Percentiles rank a stretch among this genome's conserved stretches.
Evolutionary conservation across 345 rosid genomes (phyloP).

Genomic region (Eucalyptus sp.): DNA sequence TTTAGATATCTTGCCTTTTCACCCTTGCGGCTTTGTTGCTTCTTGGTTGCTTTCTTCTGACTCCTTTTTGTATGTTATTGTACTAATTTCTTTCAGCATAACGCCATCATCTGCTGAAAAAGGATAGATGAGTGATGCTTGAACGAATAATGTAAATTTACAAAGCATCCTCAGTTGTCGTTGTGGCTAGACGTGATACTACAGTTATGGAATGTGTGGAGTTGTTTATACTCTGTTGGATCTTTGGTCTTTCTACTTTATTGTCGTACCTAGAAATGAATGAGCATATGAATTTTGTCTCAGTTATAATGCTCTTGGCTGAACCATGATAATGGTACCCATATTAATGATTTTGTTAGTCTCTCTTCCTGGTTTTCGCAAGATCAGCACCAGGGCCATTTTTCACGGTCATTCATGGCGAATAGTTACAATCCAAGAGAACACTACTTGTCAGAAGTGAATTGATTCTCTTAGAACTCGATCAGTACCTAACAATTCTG

Average conservation of each 20-base stretch:
- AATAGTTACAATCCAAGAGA: neutral
- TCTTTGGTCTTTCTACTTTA: neutral
- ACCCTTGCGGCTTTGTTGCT: neutral
- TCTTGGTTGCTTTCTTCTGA: neutral
- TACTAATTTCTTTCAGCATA: neutral
- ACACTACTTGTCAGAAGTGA: neutral
- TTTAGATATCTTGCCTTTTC: neutral
- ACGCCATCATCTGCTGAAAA: neutral
- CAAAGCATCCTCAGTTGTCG: neutral
- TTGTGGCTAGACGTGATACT: neutral
- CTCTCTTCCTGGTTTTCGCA: neutral
- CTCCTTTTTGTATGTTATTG: neutral
- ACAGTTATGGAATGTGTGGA: neutral
- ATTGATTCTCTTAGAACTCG: neutral
- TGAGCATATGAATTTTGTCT: neutral
- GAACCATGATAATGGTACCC: neutral
- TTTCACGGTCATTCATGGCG: neutral
- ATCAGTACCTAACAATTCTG: neutral
- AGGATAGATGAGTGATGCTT: neutral
- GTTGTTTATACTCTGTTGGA: neutral
- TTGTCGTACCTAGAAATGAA: neutral
- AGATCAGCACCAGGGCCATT: neutral
- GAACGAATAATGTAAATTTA: neutral
- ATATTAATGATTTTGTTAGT: neutral
- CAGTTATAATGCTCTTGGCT: neutral